Evolutionary conservation across 495 filamentous ascomycete species (phyloP).

Genomic region (Annulohypoxylon bovei): DNA sequence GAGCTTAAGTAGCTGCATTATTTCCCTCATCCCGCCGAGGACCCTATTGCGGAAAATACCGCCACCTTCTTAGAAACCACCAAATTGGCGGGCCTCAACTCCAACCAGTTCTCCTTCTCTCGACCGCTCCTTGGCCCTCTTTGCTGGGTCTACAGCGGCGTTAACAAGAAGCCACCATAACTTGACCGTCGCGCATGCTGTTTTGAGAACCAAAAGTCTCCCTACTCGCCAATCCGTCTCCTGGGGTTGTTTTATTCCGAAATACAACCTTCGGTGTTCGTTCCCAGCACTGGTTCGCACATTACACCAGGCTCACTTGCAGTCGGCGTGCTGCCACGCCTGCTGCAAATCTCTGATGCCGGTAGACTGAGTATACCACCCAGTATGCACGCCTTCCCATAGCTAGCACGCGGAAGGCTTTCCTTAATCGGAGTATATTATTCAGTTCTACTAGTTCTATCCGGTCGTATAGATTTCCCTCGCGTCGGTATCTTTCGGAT

Average conservation of each 20-base stretch:
- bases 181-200: conserved; percentile 54
- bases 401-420: conserved; percentile 46
- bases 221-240: conserved; percentile 3
- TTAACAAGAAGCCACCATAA: conserved; percentile 98
- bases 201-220: conserved; percentile 44
- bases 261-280: background rate
- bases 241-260: background rate
- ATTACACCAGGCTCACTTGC: conserved; percentile 20
- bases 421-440: conserved; percentile 13
- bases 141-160: conserved; percentile 91
- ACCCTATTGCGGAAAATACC: conserved; percentile 43
- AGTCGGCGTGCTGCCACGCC: conserved; percentile 52
- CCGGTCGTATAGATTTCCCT: conserved; percentile 12
- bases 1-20: conserved; percentile 36
- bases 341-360: conserved; percentile 45
- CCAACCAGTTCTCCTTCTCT: conserved; percentile 78
- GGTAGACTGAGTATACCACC: conserved; percentile 44
- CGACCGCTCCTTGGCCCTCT: conserved; percentile 94
- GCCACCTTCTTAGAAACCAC: conserved; percentile 54
- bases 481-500: background rate
- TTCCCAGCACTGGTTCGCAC: conserved; percentile 17
- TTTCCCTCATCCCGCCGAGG: conserved; percentile 36
- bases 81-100: conserved; percentile 97
- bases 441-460: background rate
- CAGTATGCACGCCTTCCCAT: conserved; percentile 48